A percentile compares a stretch with the other conserved stretches of the same genome.
phyloP scores from a whole-genome alignment of 2,329 filamentous ascomycete genomes.

The Rosellinia necatrix region DNA sequence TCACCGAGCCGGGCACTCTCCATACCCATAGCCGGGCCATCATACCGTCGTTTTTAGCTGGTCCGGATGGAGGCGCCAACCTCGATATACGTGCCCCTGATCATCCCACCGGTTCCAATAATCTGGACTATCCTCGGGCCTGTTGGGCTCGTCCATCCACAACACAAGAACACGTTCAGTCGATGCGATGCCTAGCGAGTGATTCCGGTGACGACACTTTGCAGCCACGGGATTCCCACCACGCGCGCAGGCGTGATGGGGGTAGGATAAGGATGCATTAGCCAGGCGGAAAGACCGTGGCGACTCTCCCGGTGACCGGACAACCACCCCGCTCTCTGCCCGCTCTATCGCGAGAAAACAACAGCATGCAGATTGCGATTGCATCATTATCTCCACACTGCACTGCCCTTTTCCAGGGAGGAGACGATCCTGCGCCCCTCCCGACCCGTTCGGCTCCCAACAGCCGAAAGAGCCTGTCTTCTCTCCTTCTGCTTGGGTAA shows the following conservation, averaged over 20 bases:
- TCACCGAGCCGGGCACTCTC: background rate
- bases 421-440: slow-evolving; percentile 12
- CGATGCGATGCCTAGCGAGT: background rate
- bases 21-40: background rate
- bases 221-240: slow-evolving; percentile 13
- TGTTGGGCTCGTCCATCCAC: no score
- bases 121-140: background rate
- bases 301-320: background rate
- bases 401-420: slow-evolving; percentile 11
- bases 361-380: slow-evolving; percentile 14
- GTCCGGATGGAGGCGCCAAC: no score
- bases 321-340: slow-evolving; percentile 1
- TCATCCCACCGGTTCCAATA: slow-evolving; percentile 7
- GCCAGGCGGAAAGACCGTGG: slow-evolving; percentile 1
- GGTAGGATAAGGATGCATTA: slow-evolving; percentile 7
- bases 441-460: slow-evolving; percentile 13
- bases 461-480: slow-evolving; percentile 12
- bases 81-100: background rate
- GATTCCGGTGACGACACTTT: slow-evolving; percentile 22
- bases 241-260: background rate
- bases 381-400: slow-evolving; percentile 25
- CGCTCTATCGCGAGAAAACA: slow-evolving; percentile 4
- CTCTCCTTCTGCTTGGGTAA: no score
- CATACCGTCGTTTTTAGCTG: background rate
- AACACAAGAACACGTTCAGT: no score